These are phyloP conservation scores for Botryotinia narcissicola DNA, from an alignment of 2,329 filamentous ascomycete genomes.

Conservation along the genomic window DNA sequence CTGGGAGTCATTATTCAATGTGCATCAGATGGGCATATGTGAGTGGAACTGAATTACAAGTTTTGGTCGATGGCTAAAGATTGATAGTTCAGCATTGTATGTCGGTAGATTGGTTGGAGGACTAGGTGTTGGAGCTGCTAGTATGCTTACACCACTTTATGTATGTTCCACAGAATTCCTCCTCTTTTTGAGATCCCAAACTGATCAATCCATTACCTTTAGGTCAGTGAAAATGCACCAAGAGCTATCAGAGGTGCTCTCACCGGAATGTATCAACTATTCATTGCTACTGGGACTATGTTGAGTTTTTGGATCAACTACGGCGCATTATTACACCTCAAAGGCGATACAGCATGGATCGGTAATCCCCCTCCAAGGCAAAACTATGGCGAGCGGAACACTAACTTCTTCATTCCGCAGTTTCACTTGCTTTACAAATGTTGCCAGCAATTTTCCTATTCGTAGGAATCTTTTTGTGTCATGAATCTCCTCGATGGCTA, in stretches of 20 bases:
- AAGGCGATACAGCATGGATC: constrained; percentile 17
- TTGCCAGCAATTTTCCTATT: constrained; percentile 62
- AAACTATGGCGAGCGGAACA: no score
- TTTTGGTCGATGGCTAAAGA: not conserved
- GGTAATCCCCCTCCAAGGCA: not conserved
- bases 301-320: constrained; percentile 47
- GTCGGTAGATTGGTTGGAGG: constrained; percentile 57
- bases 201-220: constrained; percentile 46
- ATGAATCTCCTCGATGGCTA: constrained; percentile 63
- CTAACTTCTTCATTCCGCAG: constrained; percentile 46
- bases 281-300: constrained; percentile 43
- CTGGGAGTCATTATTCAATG: constrained; percentile 65
- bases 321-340: constrained; percentile 31
- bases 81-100: constrained; percentile 54
- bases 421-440: constrained; percentile 63
- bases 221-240: constrained; percentile 48
- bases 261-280: constrained; percentile 51
- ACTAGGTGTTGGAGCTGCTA: constrained; percentile 51
- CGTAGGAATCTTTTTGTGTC: constrained; percentile 58
- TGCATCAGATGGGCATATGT: constrained; percentile 56
- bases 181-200: constrained; percentile 37
- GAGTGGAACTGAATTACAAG: not conserved
- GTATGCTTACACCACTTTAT: constrained; percentile 39
- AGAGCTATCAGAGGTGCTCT: constrained; percentile 51
- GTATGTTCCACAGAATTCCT: constrained; percentile 24